Percentiles rank a stretch among this genome's conserved stretches.
These are phyloP conservation scores for Solanum paucissectum DNA, from an alignment of 257 asterid genomes.

Conservation along the genomic window DNA sequence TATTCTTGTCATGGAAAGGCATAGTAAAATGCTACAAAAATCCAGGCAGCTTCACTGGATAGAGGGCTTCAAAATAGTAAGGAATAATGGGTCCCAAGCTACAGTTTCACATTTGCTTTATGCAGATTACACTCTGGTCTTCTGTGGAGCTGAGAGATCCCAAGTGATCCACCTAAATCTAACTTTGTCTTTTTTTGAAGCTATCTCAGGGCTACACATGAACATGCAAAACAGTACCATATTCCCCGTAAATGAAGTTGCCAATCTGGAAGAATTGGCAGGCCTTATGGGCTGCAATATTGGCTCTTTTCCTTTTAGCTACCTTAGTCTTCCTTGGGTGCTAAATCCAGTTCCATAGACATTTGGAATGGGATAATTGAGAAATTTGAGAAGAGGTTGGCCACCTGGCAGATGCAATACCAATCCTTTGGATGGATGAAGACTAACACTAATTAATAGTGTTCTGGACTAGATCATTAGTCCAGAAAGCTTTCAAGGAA, in stretches of 20 bases:
- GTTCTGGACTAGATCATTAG: not conserved
- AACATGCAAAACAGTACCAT: not conserved
- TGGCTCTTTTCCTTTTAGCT: not conserved
- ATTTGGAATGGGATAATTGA: not conserved
- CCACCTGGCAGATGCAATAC: not conserved
- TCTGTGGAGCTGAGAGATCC: not conserved
- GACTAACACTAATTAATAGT: not conserved
- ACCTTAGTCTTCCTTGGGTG: not conserved
- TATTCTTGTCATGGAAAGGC: not conserved
- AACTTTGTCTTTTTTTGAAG: not conserved
- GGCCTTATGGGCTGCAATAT: not conserved
- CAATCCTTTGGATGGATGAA: not conserved
- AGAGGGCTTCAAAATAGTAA: not conserved
- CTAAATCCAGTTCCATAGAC: not conserved
- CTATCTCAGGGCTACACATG: not conserved
- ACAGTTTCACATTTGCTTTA: not conserved
- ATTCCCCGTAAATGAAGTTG: not conserved
- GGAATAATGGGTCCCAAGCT: not conserved
- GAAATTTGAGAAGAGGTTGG: not conserved
- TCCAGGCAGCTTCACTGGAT: not conserved
- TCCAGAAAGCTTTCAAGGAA: not conserved
- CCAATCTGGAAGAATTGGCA: not conserved
- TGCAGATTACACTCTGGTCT: not conserved
- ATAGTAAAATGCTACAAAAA: not conserved
- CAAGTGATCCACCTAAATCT: not conserved